A percentile compares a stretch with the other conserved stretches of the same genome.
Evolutionary conservation across 1,284 basidiomycete species (phyloP).

Genomic region (Cutaneotrichosporon daszewskae): DNA sequence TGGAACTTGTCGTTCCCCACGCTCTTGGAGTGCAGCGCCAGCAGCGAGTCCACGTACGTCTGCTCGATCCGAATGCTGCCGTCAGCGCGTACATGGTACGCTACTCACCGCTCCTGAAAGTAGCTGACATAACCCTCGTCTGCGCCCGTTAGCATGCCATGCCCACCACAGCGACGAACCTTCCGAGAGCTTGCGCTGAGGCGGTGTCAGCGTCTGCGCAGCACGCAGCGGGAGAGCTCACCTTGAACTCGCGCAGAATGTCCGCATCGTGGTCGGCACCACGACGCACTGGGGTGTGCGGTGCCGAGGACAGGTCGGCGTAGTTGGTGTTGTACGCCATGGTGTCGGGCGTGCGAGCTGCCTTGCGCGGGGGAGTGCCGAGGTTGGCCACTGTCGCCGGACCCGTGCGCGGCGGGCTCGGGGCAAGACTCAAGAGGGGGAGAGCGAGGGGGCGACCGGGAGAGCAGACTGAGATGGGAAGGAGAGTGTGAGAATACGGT

Average conservation of each 20-base stretch:
- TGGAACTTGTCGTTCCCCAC: conserved; percentile 57
- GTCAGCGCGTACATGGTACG: conserved; percentile 12
- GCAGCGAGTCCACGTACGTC: conserved; percentile 65
- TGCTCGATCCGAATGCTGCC: conserved; percentile 74
- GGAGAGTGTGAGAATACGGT: too few species aligned
- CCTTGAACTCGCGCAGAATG: conserved; percentile 28
- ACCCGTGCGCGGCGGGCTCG: too few species aligned
- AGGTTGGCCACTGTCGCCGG: too few species aligned
- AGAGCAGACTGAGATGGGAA: too few species aligned
- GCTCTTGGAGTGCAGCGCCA: conserved; percentile 63
- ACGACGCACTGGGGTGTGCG: too few species aligned
- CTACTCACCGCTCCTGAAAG: conserved; percentile 71
- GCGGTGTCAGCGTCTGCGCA: background rate
- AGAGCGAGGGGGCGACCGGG: too few species aligned
- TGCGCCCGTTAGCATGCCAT: background rate
- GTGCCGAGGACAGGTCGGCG: too few species aligned
- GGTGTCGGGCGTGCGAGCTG: background rate
- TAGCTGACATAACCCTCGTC: conserved; percentile 71
- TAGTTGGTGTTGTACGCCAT: conserved; percentile 41
- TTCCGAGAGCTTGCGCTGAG: conserved; percentile 45
- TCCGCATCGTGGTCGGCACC: conserved; percentile 22
- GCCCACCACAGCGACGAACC: conserved; percentile 6
- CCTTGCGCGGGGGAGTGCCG: too few species aligned
- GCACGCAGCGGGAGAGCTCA: conserved; percentile 7
- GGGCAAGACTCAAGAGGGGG: too few species aligned